phyloP scores from a whole-genome alignment of 257 asterid species.

The Avicennia marina region DNA sequence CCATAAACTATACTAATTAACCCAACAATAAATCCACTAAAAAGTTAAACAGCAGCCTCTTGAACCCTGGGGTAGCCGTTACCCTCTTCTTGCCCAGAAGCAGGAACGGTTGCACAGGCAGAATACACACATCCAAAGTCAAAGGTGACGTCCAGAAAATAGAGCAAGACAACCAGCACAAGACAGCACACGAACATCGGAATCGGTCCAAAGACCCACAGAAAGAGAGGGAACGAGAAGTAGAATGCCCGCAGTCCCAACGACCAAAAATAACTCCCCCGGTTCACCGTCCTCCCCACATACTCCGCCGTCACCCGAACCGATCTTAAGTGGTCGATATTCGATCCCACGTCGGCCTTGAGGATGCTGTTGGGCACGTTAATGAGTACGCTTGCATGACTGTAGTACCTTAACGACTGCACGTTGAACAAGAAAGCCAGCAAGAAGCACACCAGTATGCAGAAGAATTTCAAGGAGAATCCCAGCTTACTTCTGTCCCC shows the following conservation, averaged over 20 bases:
- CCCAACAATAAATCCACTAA: too few species aligned
- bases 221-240: slow-evolving; percentile 72
- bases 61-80: too few species aligned
- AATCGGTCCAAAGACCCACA: slow-evolving; percentile 91
- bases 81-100: slow-evolving; percentile 4
- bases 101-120: too few species aligned
- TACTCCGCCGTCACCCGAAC: slow-evolving; percentile 43
- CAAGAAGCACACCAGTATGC: slow-evolving; percentile 67
- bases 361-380: slow-evolving; percentile 53
- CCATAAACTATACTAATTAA: too few species aligned
- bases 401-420: slow-evolving; percentile 82
- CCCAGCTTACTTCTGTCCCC: slow-evolving; percentile 41
- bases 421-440: slow-evolving; percentile 72
- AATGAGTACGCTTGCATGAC: slow-evolving; percentile 87
- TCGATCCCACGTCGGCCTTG: slow-evolving; percentile 6
- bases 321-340: neutral
- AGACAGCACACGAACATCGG: slow-evolving; percentile 69
- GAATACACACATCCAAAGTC: slow-evolving; percentile 34
- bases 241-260: slow-evolving; percentile 81
- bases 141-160: slow-evolving; percentile 55
- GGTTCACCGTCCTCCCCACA: slow-evolving; percentile 58
- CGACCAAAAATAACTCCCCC: slow-evolving; percentile 92
- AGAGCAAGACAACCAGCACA: slow-evolving; percentile 50
- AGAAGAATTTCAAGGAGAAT: slow-evolving; percentile 57
- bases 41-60: neutral